Base-by-base conservation (phyloP, 805 yeast genomes). In the Yarrowia alimentaria region DNA sequence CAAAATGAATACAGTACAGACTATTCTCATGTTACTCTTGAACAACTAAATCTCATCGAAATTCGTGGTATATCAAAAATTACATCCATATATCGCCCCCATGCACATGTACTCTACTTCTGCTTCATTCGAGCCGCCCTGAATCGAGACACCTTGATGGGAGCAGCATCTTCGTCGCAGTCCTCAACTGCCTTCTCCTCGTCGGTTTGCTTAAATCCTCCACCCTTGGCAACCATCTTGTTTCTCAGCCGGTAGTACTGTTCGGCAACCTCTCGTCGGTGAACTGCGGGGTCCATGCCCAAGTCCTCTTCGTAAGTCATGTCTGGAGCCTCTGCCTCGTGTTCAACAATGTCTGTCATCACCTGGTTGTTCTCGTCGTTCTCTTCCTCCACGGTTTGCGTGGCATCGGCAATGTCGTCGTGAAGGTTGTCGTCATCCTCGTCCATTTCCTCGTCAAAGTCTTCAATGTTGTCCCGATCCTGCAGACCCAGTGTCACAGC, bases 111-210 rank as follows among this genome's bases (percentile, higher is more conserved):
- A 5, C n/a, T 5, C 29, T 26, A n/a, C 14, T n/a, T 10, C 3
- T 20, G 16, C 18, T 28, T 40, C 47, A 31, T 31, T 28, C 60
- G 26, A 14, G 85, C 83, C 9, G 85, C 78, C 59, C 72, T 83
- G 64, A 87, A 87, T 47, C 88, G 69, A 60, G 94, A 85, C 1
- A 77, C 68, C 54, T 72, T 80, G 6, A 76, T 62, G 0, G 80
- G 80, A 51, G 78, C 74, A 0, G 87, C 87, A 29, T 66, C 59
- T 51, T 78, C 83, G 57, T 84, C 88, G 6, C 84, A 67, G 0
- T 87, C 88, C 59, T 84, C 94, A 14, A 78, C 58, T 52, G 80
- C 90, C 54, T 65, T 58, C 31, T 77, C 85, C 43, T 69, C 66
- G 2, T 73, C 75, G 1, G 75, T 65, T 54, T 71, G 68, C 45